Evolutionary conservation across 2,329 filamentous ascomycete genomes (phyloP).

Genomic region (Neopestalotiopsis sp.): DNA sequence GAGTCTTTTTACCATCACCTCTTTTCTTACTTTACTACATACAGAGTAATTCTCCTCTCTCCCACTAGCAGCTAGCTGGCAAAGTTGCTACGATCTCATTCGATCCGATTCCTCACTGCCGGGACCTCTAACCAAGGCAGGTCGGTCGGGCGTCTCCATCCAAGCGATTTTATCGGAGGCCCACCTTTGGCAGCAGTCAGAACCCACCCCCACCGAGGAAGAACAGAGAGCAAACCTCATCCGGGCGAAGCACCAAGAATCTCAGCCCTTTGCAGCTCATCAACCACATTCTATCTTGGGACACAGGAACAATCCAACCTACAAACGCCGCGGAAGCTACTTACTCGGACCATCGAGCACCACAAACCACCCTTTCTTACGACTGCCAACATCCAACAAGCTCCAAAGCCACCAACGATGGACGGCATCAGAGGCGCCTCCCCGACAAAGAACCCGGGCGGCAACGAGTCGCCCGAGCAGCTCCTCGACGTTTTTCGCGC

Average conservation of each 20-base stretch:
- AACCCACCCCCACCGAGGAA: slow-evolving; percentile 6
- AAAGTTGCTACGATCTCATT: background rate
- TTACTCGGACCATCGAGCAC: background rate
- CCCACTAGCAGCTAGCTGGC: background rate
- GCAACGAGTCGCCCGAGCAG: slow-evolving; percentile 58
- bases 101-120: background rate
- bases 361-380: background rate
- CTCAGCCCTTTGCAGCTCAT: background rate
- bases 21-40: background rate
- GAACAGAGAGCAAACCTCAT: slow-evolving; percentile 4
- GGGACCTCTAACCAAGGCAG: background rate
- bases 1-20: background rate
- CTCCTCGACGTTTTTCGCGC: slow-evolving; percentile 90
- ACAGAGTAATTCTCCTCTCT: background rate
- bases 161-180: slow-evolving; percentile 10
- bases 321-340: background rate
- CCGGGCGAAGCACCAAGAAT: background rate
- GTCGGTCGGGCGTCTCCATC: background rate
- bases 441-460: slow-evolving; percentile 38
- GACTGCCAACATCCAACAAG: slow-evolving; percentile 2
- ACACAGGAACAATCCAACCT: background rate
- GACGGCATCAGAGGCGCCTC: slow-evolving; percentile 36
- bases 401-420: slow-evolving; percentile 21
- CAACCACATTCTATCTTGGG: background rate
- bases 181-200: slow-evolving; percentile 5